Conservation (phyloP, 805 yeast species). For the Myxozyma kluyveri region DNA sequence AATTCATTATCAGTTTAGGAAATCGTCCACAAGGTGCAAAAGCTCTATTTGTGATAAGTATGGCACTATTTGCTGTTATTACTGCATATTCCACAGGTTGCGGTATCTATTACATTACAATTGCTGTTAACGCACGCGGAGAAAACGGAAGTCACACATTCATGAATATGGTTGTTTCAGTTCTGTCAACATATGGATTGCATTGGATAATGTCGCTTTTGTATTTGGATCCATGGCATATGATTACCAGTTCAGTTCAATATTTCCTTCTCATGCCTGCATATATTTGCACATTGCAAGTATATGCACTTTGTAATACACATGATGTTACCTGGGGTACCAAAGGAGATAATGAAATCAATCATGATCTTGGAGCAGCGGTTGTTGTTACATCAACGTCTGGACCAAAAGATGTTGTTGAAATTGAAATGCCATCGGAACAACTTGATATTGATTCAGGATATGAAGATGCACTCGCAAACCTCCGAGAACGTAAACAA, state of each 20-base stretch:
- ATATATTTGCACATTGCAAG: constrained; percentile 84
- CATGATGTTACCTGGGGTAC: constrained; percentile 99
- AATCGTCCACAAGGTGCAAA: constrained; percentile 91
- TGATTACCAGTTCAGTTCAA: constrained; percentile 83
- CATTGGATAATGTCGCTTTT: constrained; percentile 75
- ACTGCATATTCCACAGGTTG: constrained; percentile 77
- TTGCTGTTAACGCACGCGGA: constrained; percentile 43
- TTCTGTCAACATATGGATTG: constrained; percentile 76
- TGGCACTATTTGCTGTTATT: constrained; percentile 74
- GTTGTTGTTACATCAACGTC: constrained; percentile 59
- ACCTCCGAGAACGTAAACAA: constrained; percentile 40
- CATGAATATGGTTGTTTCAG: constrained; percentile 82
- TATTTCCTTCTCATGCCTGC: constrained; percentile 82
- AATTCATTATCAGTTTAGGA: constrained; percentile 88
- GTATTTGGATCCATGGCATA: constrained; percentile 88
- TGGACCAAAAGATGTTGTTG: constrained; percentile 54
- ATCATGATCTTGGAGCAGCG: constrained; percentile 79
- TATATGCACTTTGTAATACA: constrained; percentile 92
- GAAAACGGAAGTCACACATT: constrained; percentile 68
- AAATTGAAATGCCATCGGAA: constrained; percentile 65
- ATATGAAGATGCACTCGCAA: constrained; percentile 60
- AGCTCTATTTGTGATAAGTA: constrained; percentile 69
- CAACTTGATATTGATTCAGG: constrained; percentile 70
- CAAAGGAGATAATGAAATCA: constrained; percentile 68
- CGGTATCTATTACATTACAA: constrained; percentile 74